Evolutionary conservation across 345 rosid genomes (phyloP).

Genomic region (Eucalyptus paniculata): DNA sequence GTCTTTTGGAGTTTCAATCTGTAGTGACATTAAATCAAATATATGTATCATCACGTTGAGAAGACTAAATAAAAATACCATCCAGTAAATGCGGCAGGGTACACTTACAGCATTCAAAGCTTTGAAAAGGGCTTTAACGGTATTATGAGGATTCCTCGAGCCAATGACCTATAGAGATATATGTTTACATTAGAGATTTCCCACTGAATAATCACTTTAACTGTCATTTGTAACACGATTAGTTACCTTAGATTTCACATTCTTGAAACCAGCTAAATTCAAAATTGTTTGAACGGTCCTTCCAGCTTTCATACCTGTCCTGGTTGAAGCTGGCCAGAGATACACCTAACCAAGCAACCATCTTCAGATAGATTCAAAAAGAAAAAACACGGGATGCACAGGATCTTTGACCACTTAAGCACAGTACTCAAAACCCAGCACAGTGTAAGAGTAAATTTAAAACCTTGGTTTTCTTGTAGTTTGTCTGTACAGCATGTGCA

Average conservation of each 20-base stretch:
- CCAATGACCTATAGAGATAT: slow-evolving; percentile 50
- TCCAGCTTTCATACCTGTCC: slow-evolving; percentile 91
- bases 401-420: neutral
- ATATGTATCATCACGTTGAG: neutral
- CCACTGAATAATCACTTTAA: neutral
- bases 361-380: neutral
- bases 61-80: neutral
- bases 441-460: neutral
- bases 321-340: slow-evolving; percentile 90
- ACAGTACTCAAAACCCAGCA: neutral
- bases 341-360: slow-evolving; percentile 33
- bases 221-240: neutral
- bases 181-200: neutral
- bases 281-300: slow-evolving; percentile 66
- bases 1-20: slow-evolving; percentile 95
- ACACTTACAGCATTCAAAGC: slow-evolving; percentile 87
- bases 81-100: neutral
- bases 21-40: neutral
- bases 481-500: slow-evolving; percentile 76
- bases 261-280: slow-evolving; percentile 84
- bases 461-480: slow-evolving; percentile 95
- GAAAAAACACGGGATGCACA: neutral
- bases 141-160: slow-evolving; percentile 92
- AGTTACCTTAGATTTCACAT: slow-evolving; percentile 84
- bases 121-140: slow-evolving; percentile 82